Evolutionary conservation across 306 rosid genomes (phyloP).

Genomic region (Trifolium pratense): DNA sequence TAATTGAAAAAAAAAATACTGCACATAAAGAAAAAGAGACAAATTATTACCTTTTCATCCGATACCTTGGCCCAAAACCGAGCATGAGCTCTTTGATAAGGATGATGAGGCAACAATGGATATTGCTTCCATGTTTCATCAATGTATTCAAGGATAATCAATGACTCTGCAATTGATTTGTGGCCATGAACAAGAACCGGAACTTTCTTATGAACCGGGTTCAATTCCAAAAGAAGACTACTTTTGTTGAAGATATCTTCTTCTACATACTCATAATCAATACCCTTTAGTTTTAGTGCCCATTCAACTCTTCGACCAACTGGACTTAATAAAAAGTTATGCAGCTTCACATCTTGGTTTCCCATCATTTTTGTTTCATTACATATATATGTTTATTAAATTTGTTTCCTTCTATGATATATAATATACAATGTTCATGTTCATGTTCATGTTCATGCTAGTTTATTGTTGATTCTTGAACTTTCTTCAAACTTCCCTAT

Average conservation of each 20-base stretch:
- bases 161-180: conserved; percentile 44
- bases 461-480: neutral
- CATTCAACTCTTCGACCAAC: conserved; percentile 45
- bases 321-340: conserved; percentile 44
- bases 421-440: too few relatives aligned
- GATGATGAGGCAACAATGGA: conserved; percentile 46
- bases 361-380: conserved; percentile 27
- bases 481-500: neutral
- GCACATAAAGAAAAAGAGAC: neutral
- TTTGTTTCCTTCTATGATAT: neutral
- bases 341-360: conserved; percentile 39
- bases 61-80: conserved; percentile 49
- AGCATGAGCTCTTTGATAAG: conserved; percentile 41
- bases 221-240: conserved; percentile 44
- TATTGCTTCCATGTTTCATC: conserved; percentile 41
- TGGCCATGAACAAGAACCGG: conserved; percentile 36
- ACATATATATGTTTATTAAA: neutral
- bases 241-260: conserved; percentile 54
- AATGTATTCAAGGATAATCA: conserved; percentile 44
- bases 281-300: conserved; percentile 41
- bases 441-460: neutral
- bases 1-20: neutral
- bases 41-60: conserved; percentile 37
- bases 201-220: conserved; percentile 50
- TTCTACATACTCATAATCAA: conserved; percentile 48